Conservation (phyloP, 768 basidiomycete species). For the Leccinellum albellum region DNA sequence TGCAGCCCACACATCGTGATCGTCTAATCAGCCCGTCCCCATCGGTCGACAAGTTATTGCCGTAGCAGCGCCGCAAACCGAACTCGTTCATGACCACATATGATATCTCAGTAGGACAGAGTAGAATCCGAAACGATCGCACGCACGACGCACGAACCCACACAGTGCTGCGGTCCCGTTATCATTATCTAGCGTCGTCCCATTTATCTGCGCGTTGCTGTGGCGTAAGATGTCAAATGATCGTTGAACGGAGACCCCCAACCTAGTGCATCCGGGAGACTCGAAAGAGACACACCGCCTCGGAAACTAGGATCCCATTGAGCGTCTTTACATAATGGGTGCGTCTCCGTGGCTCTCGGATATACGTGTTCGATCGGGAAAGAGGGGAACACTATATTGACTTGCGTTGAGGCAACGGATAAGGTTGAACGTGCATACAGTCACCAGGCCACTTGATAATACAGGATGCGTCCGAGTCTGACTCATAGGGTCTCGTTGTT, state of each 20-base stretch:
- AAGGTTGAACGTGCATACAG: neutral
- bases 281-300: neutral
- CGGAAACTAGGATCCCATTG: too few species aligned
- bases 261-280: neutral
- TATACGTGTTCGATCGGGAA: neutral
- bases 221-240: neutral
- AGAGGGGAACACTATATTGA: neutral
- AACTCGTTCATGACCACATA: neutral
- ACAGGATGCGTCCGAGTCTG: neutral
- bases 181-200: neutral
- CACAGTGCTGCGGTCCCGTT: constrained; percentile 14
- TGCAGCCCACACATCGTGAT: constrained; percentile 9
- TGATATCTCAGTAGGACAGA: neutral
- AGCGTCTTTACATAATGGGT: neutral
- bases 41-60: constrained; percentile 3
- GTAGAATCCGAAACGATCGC: neutral
- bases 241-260: neutral
- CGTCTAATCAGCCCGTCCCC: neutral
- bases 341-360: constrained; percentile 7
- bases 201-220: neutral
- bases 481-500: neutral
- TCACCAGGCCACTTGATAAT: neutral
- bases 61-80: neutral
- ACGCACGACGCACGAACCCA: neutral
- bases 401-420: neutral